Evolutionary conservation across 345 rosid genomes (phyloP), one percentile per base, ranked within the genome.

Genomic region (Acer negundo): DNA sequence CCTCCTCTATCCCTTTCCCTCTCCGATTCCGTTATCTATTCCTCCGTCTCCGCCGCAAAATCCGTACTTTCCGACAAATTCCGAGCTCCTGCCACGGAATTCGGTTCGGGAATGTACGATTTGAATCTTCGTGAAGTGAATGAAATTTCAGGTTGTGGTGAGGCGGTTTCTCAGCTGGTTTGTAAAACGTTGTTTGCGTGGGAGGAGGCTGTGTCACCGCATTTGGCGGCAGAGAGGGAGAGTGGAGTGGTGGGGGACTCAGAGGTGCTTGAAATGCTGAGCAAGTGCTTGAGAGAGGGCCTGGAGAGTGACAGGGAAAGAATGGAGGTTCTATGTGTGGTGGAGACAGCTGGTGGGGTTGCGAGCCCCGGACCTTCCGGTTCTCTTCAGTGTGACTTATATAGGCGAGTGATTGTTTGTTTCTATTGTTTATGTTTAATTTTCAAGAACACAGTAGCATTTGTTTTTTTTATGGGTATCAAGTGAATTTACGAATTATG

Each of bases 321-420:
- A 75, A 62, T 77, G 73, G 82, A 83, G 55, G 75, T 77, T 67
- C 80, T 95, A 8, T 92, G 94, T 78, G 82, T 96, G 61, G 87
- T 96, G 55, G 98, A 96, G 84, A 92, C 99, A 65, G 95, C 99
- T 13, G 99, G 99, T 2, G 98, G 99, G 19, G 95, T 96, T 62
- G 99, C 98, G 0, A 94, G 97, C 69, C 98, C 98, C 0, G 97
- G 89, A 3, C 97, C 99, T 2, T 90, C 98, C 0, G 97, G 98
- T 22, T 83, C 98, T 72, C 95, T 92, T 77, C 99, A 94, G 69
- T 96, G 99, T 40, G 97, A 96, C 62, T 87, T 96, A 65, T 96
- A 93, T 70, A 81, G 98, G 99, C 90, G 82, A 42, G 75, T 59
- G 40, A 67, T 58, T 35, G 4, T 31, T 61, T 28, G 5, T 26